Base-by-base conservation (phyloP, 306 rosid species). In the Dryas alaskensis region DNA sequence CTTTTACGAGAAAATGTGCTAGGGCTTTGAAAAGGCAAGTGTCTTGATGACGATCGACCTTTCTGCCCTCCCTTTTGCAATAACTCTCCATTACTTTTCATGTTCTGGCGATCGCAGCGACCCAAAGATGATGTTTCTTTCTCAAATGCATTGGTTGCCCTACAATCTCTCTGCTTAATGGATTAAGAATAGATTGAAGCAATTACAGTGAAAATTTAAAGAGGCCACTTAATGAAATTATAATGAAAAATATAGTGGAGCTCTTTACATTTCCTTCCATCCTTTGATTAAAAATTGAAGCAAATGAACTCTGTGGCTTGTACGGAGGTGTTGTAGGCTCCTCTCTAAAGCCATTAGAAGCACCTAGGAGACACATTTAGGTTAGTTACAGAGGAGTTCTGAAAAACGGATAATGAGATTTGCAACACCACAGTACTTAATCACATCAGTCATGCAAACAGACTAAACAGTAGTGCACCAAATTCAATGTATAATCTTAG, bases 251-350 rank as follows among this genome's bases (percentile, higher is more conserved):
- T 12, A 43, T 6, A 46, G 67, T 74, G 71, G 79, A 75, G 79
- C 84, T 69, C 74, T 84, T 74, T 88, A 94, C 98, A 71, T 84
- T 64, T 51, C 73, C 84, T 49, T 84, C 81, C 63, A 93, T 62
- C 85, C 84, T 87, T 78, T 72, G 67, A 67, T n/a, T 16, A 51
- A 94, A 83, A 55, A 9, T 14, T 68, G 90, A 43, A 42, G 82
- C 47, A 79, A 91, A 94, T 68, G 83, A 4, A 57, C 89, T 51
- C 50, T n/a, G 62, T 69, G 70, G 12, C 62, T 54, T 79, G 60
- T 48, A 71, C 51, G 68, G 81, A 84, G 88, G 70, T 61, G 79
- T 40, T 61, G 68, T 3, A 74, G 58, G 73, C 71, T 83, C 88
- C 69, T 79, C 66, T 72, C 77, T 88, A 67, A 67, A 67, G 77